Base-by-base conservation (phyloP, 331 rosid species). In the Acacia pycnantha region DNA sequence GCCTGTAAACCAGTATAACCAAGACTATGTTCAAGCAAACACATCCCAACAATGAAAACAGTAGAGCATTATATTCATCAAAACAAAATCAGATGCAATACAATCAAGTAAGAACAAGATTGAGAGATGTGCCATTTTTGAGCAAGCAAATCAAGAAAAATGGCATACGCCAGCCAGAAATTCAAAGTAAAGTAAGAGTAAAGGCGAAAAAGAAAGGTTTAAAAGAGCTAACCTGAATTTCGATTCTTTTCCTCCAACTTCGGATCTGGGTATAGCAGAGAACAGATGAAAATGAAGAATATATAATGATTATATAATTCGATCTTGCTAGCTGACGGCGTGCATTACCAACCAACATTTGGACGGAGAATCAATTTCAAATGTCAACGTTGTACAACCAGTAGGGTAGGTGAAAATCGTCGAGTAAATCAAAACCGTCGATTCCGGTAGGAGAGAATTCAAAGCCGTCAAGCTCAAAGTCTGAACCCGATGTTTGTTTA, bases 171-270 rank as follows among this genome's bases (percentile, higher is more conserved):
- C 58, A 22, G 70, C 11, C 58, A 31, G 31, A n/a, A 43, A 68
- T 13, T 31, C 24, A 51, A 44, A 71, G n/a, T 16, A 44, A 67
- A 16, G 44, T 4, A 4, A 65, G 11, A 64, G 70, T 31, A 29
- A 64, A 33, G 29, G 58, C 37, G 6, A 35, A 70, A 31, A 50
- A 64, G 69, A 59, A 21, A 27, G 65, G 15, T n/a, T 59, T 8
- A 12, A 35, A 78, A 26, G 77, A 61, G 65, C 76, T 51, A 73
- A 83, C 86, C 83, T 83, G 83, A 35, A 48, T 11, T 24, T 11
- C 16, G 29, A 75, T 40, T 69, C 6, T 69, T 40, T 69, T 40
- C 48, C 51, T 69, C 29, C 51, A 19, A 87, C 37, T 31, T 79
- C 70, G 72, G 78, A 77, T 79, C 29, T 71, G 67, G 74, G 81